Evolutionary conservation across 2,329 filamentous ascomycete species (phyloP), one percentile per base, ranked within the genome.

Genomic region (Colletotrichum graminicola): DNA sequence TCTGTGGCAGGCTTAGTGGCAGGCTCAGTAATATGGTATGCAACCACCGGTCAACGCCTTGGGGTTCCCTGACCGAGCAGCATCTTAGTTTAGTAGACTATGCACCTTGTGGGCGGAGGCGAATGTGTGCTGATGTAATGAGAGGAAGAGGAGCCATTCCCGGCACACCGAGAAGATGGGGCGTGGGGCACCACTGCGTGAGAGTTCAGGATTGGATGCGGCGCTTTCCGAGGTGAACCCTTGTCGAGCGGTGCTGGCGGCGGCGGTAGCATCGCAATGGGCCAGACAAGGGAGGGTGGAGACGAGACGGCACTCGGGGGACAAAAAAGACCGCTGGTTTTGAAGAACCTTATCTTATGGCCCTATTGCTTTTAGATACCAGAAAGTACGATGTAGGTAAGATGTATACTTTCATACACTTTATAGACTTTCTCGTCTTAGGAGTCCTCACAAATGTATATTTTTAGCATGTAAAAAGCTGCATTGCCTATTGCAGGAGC

Each of bases 221-320:
- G 65, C 47, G 65, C 43, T 63, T 71, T 71, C 36, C 59, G 60
- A 60, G 45, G 21, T 41, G 21, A 47, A 71, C 47, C 65, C 65
- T 54, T 68, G 68, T 43, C n/a, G 23, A 36, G 47, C 54, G 34
- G 34, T 36, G 34, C 34, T 56, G 45, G 43, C 41, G 56, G 34
- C 34, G 34, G 39, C 29, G 32, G 52, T 34, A 62, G 36, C 34
- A 66, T 63, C 49, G 29, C 39, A 57, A 57, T 60, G 64, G 68
- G 65, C 52, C 36, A 29, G 57, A 11, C 57, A 60, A 59, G 68
- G 64, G 67, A 59, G 68, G 64, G 67, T 63, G 57, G 56, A 57
- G 63, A 41, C 16, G 5, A 41, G 39, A 41, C n/a, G 41, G 49
- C n/a, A n/a, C n/a, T n/a, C n/a, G n/a, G n/a, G n/a, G n/a, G n/a